Conservation (phyloP, 768 basidiomycete genomes). For the Chalciporus piperatus region DNA sequence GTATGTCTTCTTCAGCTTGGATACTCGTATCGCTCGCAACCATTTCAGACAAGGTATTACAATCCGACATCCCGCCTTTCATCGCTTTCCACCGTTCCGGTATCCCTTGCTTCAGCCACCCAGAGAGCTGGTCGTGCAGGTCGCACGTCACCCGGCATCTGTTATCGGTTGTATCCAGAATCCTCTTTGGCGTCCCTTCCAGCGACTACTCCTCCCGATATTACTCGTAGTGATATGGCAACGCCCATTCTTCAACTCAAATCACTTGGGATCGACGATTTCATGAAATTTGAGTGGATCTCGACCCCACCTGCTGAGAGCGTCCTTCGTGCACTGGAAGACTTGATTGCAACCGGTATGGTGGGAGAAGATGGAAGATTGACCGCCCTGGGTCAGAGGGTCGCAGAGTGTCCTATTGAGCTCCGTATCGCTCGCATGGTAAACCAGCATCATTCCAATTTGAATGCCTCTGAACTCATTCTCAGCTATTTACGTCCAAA, state of each 20-base stretch:
- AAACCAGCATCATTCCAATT: constrained; percentile 18
- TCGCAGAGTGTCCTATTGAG: constrained; percentile 93
- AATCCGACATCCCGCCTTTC: constrained; percentile 86
- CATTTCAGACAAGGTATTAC: constrained; percentile 75
- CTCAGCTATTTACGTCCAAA: constrained; percentile 81
- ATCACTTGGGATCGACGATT: constrained; percentile 89
- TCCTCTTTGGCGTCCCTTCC: constrained; percentile 59
- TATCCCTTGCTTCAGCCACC: constrained; percentile 84
- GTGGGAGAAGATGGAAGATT: constrained; percentile 78
- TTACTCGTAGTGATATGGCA: constrained; percentile 86
- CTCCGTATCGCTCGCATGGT: constrained; percentile 95
- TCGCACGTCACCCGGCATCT: constrained; percentile 87
- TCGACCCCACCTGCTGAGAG: constrained; percentile 84
- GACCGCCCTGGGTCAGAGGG: constrained; percentile 74
- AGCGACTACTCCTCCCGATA: constrained; percentile 79
- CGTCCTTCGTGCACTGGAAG: constrained; percentile 82
- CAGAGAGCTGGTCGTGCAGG: constrained; percentile 96
- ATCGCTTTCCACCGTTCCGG: constrained; percentile 77
- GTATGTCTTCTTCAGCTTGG: constrained; percentile 37
- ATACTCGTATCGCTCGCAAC: not conserved
- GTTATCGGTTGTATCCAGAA: constrained; percentile 85
- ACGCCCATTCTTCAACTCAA: constrained; percentile 93
- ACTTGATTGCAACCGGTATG: constrained; percentile 77
- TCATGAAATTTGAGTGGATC: constrained; percentile 97
- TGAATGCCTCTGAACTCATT: constrained; percentile 1